phyloP scores from a whole-genome alignment of 352 stramenopile genomes.

The Blastocystis sp. region DNA sequence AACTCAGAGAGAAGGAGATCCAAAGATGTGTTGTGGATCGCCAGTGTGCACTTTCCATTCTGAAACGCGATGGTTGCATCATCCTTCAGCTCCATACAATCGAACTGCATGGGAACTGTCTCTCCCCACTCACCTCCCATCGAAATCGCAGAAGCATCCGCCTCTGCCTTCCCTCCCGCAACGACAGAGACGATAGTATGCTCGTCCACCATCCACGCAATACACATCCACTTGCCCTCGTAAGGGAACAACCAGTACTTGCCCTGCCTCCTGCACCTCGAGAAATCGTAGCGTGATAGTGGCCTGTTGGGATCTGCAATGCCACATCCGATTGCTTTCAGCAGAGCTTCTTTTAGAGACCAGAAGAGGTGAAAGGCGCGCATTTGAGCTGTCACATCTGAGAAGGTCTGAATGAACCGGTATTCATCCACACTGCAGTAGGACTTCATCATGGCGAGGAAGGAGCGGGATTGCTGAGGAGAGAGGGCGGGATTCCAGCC shows the following conservation, averaged over 20 bases:
- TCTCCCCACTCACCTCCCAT: neutral
- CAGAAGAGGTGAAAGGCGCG: constrained; percentile 24
- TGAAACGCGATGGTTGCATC: neutral
- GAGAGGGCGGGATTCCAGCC: neutral
- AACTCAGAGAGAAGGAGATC: neutral
- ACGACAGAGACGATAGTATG: constrained; percentile 17
- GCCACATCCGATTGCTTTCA: constrained; percentile 50
- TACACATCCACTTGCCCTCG: neutral
- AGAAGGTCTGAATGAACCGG: neutral
- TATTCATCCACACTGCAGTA: constrained; percentile 16
- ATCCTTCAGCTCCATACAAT: neutral
- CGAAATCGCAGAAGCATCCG: neutral
- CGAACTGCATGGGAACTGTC: neutral
- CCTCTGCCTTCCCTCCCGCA: neutral
- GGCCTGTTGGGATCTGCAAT: neutral
- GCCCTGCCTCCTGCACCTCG: neutral
- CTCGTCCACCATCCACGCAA: constrained; percentile 8
- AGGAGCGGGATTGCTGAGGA: neutral
- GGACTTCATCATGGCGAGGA: neutral
- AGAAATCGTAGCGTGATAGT: constrained; percentile 14
- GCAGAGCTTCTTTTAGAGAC: constrained; percentile 46
- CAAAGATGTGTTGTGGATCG: neutral
- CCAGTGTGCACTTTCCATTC: neutral
- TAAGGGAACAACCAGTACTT: neutral
- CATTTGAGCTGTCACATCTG: neutral